Evolutionary conservation across 257 asterid genomes (phyloP), one percentile per base, ranked within the genome.

Genomic region (Nicotiana obtusifolia): DNA sequence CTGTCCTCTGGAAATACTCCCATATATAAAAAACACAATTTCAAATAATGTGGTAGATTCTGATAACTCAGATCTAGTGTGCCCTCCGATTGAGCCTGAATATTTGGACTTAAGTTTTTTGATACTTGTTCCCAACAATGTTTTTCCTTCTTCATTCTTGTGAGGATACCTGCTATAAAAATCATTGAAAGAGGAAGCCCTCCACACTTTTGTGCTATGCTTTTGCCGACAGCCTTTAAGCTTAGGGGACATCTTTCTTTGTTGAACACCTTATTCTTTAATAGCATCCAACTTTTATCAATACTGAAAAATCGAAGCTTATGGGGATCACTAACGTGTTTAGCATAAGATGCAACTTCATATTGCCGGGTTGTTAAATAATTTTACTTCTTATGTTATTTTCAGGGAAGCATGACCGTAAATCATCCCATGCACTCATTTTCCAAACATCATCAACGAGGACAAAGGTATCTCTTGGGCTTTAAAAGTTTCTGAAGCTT

Each of bases 391-490:
- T 68, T 54, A 82, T 75, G 1, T 76, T 24, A 4, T 41, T 14
- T 53, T 60, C 59, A 77, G 30, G 65, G n/a, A 69, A 69, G 15
- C 77, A 37, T 30, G 11, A 37, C 77, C n/a, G n/a, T 2, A 69
- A 28, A 69, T 60, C 88, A 47, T 82, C 19, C 92, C 88, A 87
- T 20, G 17, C 85, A 4, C 82, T 41, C 8, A 80, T 24, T 64
- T 56, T 22, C 91, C 93, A 88, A 0, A 90, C 10, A 84, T 90
- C 93, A 82, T 88, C 93, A 52, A 87, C 59, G 10, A 90, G 85
- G 24, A 90, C n/a, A 53, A 1, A 90, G 79, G 76, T 81, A 90
- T 71, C 86, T 81, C 64, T 81, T 71, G 15, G 86, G 73, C 41
- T 17, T 81, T 22, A 85, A 83, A 84, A 24, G 24, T 73, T 66